Conservation (phyloP, 2,329 filamentous ascomycete genomes). For the Trichoderma atroviride region DNA sequence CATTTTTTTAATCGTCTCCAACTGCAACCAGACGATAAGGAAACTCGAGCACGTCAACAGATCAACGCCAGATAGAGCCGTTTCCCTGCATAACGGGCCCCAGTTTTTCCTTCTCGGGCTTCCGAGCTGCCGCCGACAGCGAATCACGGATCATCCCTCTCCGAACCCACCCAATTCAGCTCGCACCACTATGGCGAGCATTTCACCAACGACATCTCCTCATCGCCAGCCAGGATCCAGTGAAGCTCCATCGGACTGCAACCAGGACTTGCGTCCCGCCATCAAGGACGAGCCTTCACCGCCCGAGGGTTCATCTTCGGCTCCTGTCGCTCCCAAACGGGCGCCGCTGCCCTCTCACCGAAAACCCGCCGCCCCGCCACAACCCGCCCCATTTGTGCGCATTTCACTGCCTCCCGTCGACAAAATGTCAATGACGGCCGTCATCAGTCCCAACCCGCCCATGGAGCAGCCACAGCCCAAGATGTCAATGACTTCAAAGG, state of each 20-base stretch:
- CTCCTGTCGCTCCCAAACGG: slow-evolving; percentile 33
- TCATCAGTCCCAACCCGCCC: slow-evolving; percentile 46
- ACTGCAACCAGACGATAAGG: neutral
- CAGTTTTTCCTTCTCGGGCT: slow-evolving; percentile 34
- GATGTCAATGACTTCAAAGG: slow-evolving; percentile 71
- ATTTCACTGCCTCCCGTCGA: slow-evolving; percentile 44
- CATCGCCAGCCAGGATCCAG: slow-evolving; percentile 10
- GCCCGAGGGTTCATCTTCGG: slow-evolving; percentile 9
- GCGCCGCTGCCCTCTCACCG: slow-evolving; percentile 39
- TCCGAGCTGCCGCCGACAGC: slow-evolving; percentile 32
- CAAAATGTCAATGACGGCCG: slow-evolving; percentile 53
- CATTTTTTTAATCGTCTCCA: neutral
- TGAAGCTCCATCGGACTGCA: neutral
- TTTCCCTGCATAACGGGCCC: slow-evolving; percentile 11
- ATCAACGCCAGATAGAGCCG: neutral
- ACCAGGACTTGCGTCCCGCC: neutral
- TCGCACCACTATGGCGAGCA: slow-evolving; percentile 25
- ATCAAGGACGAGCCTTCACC: slow-evolving; percentile 7
- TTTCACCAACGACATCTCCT: slow-evolving; percentile 26
- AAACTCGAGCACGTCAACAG: neutral
- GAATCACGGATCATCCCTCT: slow-evolving; percentile 16
- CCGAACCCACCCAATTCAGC: slow-evolving; percentile 18
- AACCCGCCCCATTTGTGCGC: slow-evolving; percentile 37
- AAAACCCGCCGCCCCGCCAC: slow-evolving; percentile 32
- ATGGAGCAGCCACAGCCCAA: slow-evolving; percentile 50